Conservation (phyloP, 371 early-diverging fungal species). For the Zychaea mexicana region DNA sequence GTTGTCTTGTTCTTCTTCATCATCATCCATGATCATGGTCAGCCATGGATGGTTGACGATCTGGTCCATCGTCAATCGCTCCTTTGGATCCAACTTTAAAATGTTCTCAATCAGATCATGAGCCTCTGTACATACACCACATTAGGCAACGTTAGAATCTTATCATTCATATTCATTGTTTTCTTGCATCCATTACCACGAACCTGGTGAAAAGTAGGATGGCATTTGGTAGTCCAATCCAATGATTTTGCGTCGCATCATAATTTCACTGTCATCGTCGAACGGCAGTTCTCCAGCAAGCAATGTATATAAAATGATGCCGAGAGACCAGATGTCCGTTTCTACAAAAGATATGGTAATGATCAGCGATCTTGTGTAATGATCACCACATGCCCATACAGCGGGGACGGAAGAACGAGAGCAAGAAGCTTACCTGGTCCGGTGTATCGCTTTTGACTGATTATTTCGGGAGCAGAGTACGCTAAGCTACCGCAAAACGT, state of each 20-base stretch:
- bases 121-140: constrained; percentile 31
- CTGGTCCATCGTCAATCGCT: constrained; percentile 65
- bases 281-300: constrained; percentile 84
- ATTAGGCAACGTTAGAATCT: background rate
- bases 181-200: no score
- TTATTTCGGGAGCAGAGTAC: constrained; percentile 86
- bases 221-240: constrained; percentile 76
- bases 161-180: no score
- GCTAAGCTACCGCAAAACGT: constrained; percentile 86
- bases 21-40: constrained; percentile 11
- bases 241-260: constrained; percentile 73
- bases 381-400: background rate
- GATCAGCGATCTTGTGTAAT: background rate
- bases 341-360: constrained; percentile 33
- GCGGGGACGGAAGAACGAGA: no score
- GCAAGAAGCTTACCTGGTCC: constrained; percentile 71
- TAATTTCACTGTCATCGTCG: constrained; percentile 79
- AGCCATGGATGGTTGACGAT: constrained; percentile 79
- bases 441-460: constrained; percentile 73
- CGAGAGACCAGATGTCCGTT: constrained; percentile 89
- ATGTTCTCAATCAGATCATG: constrained; percentile 56
- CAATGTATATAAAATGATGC: constrained; percentile 82
- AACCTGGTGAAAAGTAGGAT: constrained; percentile 62
- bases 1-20: background rate
- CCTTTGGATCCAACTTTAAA: constrained; percentile 64